Evolutionary conservation across 441 rosid genomes (phyloP).

Genomic region (Populus trichocarpa): DNA sequence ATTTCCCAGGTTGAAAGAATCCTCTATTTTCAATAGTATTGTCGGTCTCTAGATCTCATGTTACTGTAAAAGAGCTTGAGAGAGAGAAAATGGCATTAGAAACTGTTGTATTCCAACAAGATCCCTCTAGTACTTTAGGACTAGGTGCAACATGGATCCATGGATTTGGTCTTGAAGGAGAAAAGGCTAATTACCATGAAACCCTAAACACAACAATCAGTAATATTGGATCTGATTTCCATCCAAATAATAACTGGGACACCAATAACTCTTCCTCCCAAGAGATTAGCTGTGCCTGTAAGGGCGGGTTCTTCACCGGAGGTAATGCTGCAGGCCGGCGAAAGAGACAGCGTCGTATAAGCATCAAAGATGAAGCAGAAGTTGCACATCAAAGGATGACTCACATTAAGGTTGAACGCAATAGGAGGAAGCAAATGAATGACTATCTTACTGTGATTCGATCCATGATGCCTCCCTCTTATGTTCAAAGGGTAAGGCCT

Average conservation of each 20-base stretch:
- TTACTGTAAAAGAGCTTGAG: background rate
- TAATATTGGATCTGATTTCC: slow-evolving; percentile 11
- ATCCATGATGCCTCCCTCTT: slow-evolving; percentile 49
- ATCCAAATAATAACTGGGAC: background rate
- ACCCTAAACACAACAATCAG: background rate
- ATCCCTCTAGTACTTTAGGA: slow-evolving; percentile 14
- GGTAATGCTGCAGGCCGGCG: slow-evolving; percentile 23
- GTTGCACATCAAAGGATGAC: slow-evolving; percentile 54
- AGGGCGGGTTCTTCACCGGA: slow-evolving; percentile 1
- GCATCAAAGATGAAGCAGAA: slow-evolving; percentile 36
- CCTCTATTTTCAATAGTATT: background rate
- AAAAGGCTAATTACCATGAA: background rate
- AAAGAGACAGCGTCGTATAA: slow-evolving; percentile 41
- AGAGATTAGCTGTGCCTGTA: slow-evolving; percentile 2
- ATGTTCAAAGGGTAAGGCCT: slow-evolving; percentile 45
- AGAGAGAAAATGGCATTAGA: slow-evolving; percentile 30
- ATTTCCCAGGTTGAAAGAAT: background rate
- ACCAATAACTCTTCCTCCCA: slow-evolving; percentile 18
- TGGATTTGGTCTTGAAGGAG: slow-evolving; percentile 5
- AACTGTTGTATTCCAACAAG: slow-evolving; percentile 36
- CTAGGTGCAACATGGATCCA: background rate
- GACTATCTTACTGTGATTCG: slow-evolving; percentile 48
- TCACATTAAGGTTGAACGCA: slow-evolving; percentile 63
- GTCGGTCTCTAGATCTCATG: background rate
- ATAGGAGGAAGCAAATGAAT: slow-evolving; percentile 65